Percentiles rank a stretch among this genome's conserved stretches.
Evolutionary conservation across 108 stramenopile species (phyloP).

Genomic region (Nitzschia sp.): DNA sequence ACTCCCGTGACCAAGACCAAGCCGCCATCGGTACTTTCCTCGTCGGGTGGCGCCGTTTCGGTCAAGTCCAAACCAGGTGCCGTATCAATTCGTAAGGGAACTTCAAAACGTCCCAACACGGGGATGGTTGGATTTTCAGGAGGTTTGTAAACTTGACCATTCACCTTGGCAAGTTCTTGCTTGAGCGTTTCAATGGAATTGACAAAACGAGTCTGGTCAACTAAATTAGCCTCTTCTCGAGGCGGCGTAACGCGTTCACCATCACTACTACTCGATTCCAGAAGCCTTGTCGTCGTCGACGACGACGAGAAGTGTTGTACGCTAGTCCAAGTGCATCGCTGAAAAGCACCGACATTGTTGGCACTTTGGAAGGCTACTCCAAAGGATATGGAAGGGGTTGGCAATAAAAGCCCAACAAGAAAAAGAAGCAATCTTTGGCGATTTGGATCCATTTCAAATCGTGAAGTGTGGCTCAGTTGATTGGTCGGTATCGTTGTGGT

Average conservation of each 20-base stretch:
- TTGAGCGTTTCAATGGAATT: constrained; percentile 5
- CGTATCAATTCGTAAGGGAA: background rate
- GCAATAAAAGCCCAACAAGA: too few species aligned
- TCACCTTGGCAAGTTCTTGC: background rate
- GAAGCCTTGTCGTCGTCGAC: too few species aligned
- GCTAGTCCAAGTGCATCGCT: too few species aligned
- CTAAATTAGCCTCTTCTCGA: constrained; percentile 3
- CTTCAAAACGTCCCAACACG: background rate
- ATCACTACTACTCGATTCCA: too few species aligned
- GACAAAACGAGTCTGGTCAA: background rate
- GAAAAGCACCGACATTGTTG: too few species aligned
- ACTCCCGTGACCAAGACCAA: constrained; percentile 8
- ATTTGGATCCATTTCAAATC: too few species aligned
- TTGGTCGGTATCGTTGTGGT: too few species aligned
- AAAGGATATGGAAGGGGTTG: too few species aligned
- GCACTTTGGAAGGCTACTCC: too few species aligned
- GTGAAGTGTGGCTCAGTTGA: too few species aligned
- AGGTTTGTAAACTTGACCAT: background rate
- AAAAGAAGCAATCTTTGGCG: too few species aligned
- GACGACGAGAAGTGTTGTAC: too few species aligned
- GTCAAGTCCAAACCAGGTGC: constrained; percentile 17
- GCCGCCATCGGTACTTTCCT: background rate
- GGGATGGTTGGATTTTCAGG: background rate
- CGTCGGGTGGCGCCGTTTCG: background rate
- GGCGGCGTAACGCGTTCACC: background rate